phyloP scores from a whole-genome alignment of 768 basidiomycete genomes.

The Phaeotremella skinneri region DNA sequence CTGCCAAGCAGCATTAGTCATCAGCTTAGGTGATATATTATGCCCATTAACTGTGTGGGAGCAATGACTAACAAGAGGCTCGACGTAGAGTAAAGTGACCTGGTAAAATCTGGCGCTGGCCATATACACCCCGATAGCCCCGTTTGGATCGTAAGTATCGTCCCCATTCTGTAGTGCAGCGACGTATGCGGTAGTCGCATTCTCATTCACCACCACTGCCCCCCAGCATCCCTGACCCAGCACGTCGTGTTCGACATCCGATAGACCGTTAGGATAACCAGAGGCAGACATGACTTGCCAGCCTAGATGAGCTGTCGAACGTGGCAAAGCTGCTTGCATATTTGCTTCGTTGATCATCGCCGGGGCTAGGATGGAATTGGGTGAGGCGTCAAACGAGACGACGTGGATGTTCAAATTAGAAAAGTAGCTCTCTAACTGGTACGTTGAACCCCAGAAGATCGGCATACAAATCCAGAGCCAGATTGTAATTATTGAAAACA shows the following conservation, averaged over 20 bases:
- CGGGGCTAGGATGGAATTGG: conserved; percentile 34
- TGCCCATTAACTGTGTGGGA: background rate
- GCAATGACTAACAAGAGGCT: conserved; percentile 36
- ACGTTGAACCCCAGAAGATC: conserved; percentile 44
- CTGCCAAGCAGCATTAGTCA: conserved; percentile 10
- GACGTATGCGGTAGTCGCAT: conserved; percentile 44
- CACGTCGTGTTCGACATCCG: conserved; percentile 33
- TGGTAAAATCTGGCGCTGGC: conserved; percentile 46
- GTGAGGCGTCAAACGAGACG: conserved; percentile 46
- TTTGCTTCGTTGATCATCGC: conserved; percentile 33
- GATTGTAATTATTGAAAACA: conserved; percentile 18
- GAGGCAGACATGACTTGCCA: conserved; percentile 29
- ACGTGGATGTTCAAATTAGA: conserved; percentile 38
- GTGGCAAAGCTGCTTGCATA: conserved; percentile 20
- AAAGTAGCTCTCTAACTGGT: conserved; percentile 29
- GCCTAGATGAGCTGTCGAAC: conserved; percentile 32
- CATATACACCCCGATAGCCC: conserved; percentile 44
- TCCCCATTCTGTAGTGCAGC: conserved; percentile 37
- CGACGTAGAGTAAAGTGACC: conserved; percentile 41
- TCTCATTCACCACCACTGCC: conserved; percentile 45
- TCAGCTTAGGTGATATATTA: background rate
- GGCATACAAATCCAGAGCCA: conserved; percentile 39
- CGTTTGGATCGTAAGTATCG: conserved; percentile 41
- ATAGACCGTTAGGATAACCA: conserved; percentile 36
- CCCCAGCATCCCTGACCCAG: conserved; percentile 41